phyloP scores from a whole-genome alignment of 73 alveolate genomes.

The Effrenium voratum region DNA sequence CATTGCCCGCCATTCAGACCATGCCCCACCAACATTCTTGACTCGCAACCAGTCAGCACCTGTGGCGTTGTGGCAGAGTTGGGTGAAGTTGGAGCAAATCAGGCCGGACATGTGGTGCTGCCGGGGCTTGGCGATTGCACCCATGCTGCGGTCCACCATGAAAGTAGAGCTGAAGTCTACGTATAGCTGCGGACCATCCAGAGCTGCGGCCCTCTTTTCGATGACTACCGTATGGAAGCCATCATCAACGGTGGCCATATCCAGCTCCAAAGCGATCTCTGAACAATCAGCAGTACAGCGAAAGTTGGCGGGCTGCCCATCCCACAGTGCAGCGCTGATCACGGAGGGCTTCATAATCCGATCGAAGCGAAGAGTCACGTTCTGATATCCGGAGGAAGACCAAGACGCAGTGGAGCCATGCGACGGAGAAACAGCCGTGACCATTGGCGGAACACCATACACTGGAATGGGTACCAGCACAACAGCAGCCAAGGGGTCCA shows the following conservation, averaged over 20 bases:
- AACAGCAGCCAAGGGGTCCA: conserved; percentile 28
- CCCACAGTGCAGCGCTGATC: not conserved
- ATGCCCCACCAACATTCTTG: conserved; percentile 18
- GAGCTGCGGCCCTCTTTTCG: not conserved
- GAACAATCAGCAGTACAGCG: conserved; percentile 20
- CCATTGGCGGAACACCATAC: conserved; percentile 35
- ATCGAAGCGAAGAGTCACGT: conserved; percentile 42
- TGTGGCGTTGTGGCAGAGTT: conserved; percentile 64
- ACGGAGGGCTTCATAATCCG: conserved; percentile 33
- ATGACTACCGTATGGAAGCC: conserved; percentile 26
- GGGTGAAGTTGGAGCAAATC: conserved; percentile 54
- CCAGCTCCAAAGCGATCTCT: conserved; percentile 56
- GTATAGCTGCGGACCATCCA: conserved; percentile 1
- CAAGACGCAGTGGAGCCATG: conserved; percentile 52
- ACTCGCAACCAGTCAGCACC: conserved; percentile 67
- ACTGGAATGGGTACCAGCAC: conserved; percentile 61
- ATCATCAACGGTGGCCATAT: conserved; percentile 11
- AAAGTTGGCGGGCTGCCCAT: conserved; percentile 51
- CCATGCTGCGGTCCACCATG: conserved; percentile 31
- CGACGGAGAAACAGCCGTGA: not conserved
- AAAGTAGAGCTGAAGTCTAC: not conserved
- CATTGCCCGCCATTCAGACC: conserved; percentile 21
- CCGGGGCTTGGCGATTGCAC: not conserved
- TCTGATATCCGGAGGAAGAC: not conserved
- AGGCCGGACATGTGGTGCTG: conserved; percentile 24